Percentiles rank a stretch among this genome's conserved stretches.
Conservation (phyloP, 768 basidiomycete species). For the Lyophyllum decastes region DNA sequence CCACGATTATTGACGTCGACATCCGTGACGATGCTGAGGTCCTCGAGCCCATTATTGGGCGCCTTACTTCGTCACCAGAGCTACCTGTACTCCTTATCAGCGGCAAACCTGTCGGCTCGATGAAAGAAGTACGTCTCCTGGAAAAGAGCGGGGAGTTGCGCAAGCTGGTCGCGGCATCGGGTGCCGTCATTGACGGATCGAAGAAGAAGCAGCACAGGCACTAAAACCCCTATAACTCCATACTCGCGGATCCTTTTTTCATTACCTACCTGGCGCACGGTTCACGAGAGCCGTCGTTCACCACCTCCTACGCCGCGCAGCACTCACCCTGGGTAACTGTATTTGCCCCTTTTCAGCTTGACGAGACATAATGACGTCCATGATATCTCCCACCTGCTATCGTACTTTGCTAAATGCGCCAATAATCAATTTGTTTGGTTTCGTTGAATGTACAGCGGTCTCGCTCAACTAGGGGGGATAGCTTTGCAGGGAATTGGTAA, state of each 20-base stretch:
- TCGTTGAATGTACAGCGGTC: neutral
- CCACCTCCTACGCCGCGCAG: neutral
- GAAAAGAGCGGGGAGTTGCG: conserved; percentile 52
- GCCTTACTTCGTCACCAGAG: conserved; percentile 54
- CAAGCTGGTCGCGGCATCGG: conserved; percentile 51
- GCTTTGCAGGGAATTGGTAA: neutral
- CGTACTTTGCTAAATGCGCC: neutral
- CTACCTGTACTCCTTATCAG: conserved; percentile 73
- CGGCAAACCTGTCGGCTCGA: conserved; percentile 55
- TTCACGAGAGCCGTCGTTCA: too few species aligned
- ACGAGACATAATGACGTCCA: conserved; percentile 4
- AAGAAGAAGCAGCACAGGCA: conserved; percentile 57
- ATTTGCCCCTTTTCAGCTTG: neutral
- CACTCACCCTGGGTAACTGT: neutral
- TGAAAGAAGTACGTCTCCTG: conserved; percentile 54
- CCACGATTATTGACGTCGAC: conserved; percentile 73
- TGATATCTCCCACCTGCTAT: neutral
- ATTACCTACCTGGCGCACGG: neutral
- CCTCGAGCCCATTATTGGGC: conserved; percentile 58
- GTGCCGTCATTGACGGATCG: conserved; percentile 53
- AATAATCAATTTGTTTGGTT: neutral
- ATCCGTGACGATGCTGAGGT: conserved; percentile 69
- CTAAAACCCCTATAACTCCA: conserved; percentile 10
- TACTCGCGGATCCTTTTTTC: neutral
- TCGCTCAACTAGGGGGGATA: neutral